Evolutionary conservation across 495 filamentous ascomycete genomes (phyloP).

Genomic region (Talaromyces proteolyticus): DNA sequence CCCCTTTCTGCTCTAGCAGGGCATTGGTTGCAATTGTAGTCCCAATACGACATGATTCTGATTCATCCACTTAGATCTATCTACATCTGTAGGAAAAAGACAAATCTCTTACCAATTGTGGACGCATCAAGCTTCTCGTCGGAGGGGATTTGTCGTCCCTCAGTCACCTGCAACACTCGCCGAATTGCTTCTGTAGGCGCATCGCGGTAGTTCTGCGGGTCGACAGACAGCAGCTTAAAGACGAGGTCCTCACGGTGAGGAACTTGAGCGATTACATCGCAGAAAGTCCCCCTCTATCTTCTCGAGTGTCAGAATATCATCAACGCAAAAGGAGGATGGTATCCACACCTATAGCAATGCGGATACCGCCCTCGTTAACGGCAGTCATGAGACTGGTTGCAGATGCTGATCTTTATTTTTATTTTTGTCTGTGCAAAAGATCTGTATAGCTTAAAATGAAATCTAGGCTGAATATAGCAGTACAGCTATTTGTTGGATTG

Average conservation of each 20-base stretch:
- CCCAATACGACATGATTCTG: conserved; percentile 57
- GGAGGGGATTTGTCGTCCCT: not conserved
- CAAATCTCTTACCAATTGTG: not conserved
- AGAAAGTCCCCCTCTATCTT: conserved; percentile 61
- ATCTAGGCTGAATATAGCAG: no score
- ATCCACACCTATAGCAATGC: not conserved
- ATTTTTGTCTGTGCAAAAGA: no score
- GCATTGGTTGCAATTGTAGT: conserved; percentile 89
- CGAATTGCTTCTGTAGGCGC: conserved; percentile 89
- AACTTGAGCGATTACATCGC: conserved; percentile 53
- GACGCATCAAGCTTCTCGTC: conserved; percentile 1
- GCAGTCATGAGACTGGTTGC: no score
- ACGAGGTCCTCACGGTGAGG: conserved; percentile 63
- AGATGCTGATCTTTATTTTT: no score
- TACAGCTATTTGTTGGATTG: no score
- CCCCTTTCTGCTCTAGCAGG: conserved; percentile 90
- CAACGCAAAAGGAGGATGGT: no score
- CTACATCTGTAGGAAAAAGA: not conserved
- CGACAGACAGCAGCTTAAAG: conserved; percentile 85
- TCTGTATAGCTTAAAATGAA: no score
- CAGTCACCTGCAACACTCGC: conserved; percentile 65
- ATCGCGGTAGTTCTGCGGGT: conserved; percentile 83
- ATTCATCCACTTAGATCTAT: not conserved
- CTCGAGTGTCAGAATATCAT: not conserved
- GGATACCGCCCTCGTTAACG: not conserved